Conservation (phyloP, 139 green algal genomes). For the Tetradesmus obliquus region DNA sequence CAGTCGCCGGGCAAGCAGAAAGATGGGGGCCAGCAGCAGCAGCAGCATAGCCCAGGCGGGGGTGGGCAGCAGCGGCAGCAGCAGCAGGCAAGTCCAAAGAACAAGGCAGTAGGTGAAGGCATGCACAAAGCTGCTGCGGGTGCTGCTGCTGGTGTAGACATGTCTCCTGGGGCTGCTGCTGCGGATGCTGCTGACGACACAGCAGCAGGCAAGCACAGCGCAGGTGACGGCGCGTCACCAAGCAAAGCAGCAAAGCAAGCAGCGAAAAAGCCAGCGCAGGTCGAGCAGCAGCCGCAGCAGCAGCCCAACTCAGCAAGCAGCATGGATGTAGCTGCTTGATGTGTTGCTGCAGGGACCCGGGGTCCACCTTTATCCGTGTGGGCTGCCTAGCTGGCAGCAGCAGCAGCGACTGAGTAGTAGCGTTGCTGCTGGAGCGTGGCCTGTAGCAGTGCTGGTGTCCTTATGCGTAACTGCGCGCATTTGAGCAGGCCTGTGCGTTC, state of each 20-base stretch:
- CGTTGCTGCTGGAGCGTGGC: neutral
- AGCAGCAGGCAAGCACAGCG: neutral
- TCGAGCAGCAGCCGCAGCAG: neutral
- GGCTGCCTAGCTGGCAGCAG: neutral
- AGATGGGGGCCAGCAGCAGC: slow-evolving; percentile 14
- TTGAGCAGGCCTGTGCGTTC: no score
- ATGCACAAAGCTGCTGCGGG: neutral
- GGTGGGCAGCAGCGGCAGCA: neutral
- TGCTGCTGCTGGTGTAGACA: neutral
- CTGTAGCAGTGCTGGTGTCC: no score
- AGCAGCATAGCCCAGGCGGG: neutral
- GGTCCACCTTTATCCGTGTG: neutral
- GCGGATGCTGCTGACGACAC: neutral
- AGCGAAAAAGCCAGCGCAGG: neutral
- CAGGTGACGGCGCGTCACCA: neutral
- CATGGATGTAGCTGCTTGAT: neutral
- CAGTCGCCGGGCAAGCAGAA: neutral
- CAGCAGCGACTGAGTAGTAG: neutral
- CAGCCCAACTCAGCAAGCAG: neutral
- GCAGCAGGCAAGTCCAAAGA: neutral
- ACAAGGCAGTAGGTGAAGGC: neutral
- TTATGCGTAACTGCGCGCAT: no score
- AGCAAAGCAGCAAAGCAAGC: slow-evolving; percentile 1
- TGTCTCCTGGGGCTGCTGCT: neutral
- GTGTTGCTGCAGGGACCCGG: neutral